Percentiles rank a stretch among this genome's conserved stretches.
Conservation (phyloP, 371 early-diverging fungal genomes). For the Mortierella sp. region DNA sequence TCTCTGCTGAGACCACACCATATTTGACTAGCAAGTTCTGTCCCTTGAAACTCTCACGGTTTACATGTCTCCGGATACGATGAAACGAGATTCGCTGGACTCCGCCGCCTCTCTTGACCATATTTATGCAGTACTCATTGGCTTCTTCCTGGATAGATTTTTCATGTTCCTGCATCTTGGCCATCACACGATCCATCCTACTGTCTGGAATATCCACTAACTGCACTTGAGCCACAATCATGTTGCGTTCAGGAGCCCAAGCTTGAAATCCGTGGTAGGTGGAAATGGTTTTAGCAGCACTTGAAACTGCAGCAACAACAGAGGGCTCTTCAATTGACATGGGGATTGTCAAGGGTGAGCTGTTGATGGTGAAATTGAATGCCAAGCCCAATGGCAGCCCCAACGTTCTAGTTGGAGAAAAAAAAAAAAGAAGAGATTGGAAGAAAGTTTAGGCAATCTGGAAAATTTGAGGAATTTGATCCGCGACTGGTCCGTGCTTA, state of each 20-base stretch:
- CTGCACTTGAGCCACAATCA: constrained; percentile 73
- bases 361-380: constrained; percentile 75
- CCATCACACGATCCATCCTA: constrained; percentile 48
- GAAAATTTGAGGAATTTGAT: neutral
- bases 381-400: constrained; percentile 78
- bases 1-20: constrained; percentile 30
- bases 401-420: constrained; percentile 60
- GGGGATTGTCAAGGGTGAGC: constrained; percentile 66
- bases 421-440: neutral
- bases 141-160: constrained; percentile 60
- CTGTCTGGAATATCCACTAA: constrained; percentile 65
- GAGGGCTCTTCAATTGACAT: constrained; percentile 86
- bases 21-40: constrained; percentile 47
- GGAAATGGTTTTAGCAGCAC: constrained; percentile 75
- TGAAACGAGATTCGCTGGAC: constrained; percentile 68
- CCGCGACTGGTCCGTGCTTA: neutral
- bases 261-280: constrained; percentile 65
- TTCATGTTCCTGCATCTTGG: constrained; percentile 47
- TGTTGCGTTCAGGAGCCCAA: constrained; percentile 66
- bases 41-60: constrained; percentile 33
- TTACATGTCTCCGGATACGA: constrained; percentile 37
- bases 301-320: constrained; percentile 78
- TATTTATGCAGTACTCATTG: constrained; percentile 70
- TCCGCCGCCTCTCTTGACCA: constrained; percentile 76
- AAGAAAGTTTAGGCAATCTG: neutral